Evolutionary conservation across 345 rosid species (phyloP), one percentile per base, ranked within the genome.

Genomic region (Psidium guajava): DNA sequence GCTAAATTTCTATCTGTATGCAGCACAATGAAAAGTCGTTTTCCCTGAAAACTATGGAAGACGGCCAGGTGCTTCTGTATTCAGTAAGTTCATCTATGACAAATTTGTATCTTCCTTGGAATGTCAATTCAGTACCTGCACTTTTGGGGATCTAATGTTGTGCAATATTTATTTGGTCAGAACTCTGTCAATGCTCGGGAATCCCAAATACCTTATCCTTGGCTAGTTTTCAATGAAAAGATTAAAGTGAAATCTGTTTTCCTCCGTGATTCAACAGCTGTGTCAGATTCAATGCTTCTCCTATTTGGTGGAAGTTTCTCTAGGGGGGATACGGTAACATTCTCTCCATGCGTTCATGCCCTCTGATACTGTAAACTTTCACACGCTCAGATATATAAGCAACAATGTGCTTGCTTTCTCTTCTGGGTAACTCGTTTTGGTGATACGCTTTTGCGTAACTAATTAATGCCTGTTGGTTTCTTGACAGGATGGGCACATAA

Each of bases 1-100:
- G 77, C 77, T 64, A 32, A 64, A 64, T 24, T 32, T 64, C 6
- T 64, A 40, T 69, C 58, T 82, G 42, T 86, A 64, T 83, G 86
- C 96, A 95, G 98, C 89, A 92, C 73, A 97, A 91, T 85, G 98
- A 92, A 85, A 95, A 88, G 87, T 93, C 99, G 81, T 92, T 91
- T 90, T 93, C 96, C 52, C 89, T 95, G 85, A 97, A 95, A 94
- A 97, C 99, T 21, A 95, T 97, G 99, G 99, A 97, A 91, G 98
- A 97, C 51, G 99, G 98, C 54, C 94, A 88, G 84, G 99, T 95
- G 86, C 96, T 94, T 90, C 92, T 97, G 49, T 84, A 93, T 86
- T 93, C 97, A 25, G 99, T 95, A 90, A 88, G 98, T 88, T 20
- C 50, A 36, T 56, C 11, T 21, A 28, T 61, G 50, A 84, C 22